Evolutionary conservation across 139 green algal genomes (phyloP).

Genomic region (Chloropicon primus): DNA sequence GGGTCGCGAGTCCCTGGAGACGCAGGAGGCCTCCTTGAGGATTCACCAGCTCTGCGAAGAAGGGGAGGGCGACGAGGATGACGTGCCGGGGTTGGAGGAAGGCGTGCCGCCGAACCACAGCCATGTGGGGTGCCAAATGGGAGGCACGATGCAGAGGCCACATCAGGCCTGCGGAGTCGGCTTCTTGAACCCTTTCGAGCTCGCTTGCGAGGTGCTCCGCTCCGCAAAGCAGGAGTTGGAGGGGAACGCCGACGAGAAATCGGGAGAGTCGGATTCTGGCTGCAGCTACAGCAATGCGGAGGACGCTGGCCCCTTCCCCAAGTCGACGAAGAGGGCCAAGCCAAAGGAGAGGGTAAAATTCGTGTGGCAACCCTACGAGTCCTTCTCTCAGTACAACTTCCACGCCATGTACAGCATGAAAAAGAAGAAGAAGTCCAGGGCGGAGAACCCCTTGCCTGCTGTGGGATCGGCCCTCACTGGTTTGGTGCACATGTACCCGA

Average conservation of each 20-base stretch:
- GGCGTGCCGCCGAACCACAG: too few species aligned
- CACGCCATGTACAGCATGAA: neutral
- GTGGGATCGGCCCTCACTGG: neutral
- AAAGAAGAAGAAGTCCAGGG: neutral
- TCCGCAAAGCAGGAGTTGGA: neutral
- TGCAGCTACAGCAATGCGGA: too few species aligned
- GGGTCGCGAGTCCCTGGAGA: too few species aligned
- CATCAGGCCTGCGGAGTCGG: neutral
- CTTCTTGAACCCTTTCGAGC: neutral
- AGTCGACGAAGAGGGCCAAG: neutral
- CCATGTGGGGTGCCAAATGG: too few species aligned
- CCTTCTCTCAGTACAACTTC: neutral
- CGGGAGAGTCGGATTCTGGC: too few species aligned
- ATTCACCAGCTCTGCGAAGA: too few species aligned
- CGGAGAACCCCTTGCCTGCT: neutral
- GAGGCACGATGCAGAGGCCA: neutral
- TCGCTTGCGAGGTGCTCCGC: neutral
- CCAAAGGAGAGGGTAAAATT: neutral
- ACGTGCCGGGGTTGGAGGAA: too few species aligned
- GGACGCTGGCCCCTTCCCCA: too few species aligned
- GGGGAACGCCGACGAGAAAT: too few species aligned
- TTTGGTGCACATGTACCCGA: neutral
- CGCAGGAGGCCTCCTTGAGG: too few species aligned
- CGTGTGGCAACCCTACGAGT: neutral
- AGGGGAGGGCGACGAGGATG: too few species aligned